phyloP scores from a whole-genome alignment of 371 early-diverging fungal species.

The Capillidium rhysosporum region DNA sequence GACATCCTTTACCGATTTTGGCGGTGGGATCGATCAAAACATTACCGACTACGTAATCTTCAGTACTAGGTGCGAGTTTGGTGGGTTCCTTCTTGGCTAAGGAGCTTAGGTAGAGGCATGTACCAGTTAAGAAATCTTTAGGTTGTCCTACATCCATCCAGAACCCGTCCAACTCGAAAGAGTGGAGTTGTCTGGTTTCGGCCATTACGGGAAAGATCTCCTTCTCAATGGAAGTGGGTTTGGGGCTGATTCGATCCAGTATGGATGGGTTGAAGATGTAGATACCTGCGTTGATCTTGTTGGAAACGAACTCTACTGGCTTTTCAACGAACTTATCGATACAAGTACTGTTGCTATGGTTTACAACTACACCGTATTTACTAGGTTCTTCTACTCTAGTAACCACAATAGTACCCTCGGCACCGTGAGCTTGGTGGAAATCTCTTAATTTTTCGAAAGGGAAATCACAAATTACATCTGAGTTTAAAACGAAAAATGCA shows the following conservation, averaged over 20 bases:
- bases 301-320: constrained; percentile 81
- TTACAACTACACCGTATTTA: constrained; percentile 94
- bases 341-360: constrained; percentile 29
- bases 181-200: constrained; percentile 58
- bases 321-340: constrained; percentile 98
- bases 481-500: constrained; percentile 98
- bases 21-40: constrained; percentile 82
- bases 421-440: constrained; percentile 72
- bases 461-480: constrained; percentile 97
- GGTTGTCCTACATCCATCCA: constrained; percentile 99
- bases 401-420: constrained; percentile 85
- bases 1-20: constrained; percentile 79
- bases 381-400: constrained; percentile 97
- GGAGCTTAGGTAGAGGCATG: constrained; percentile 76
- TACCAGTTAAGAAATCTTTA: constrained; percentile 93
- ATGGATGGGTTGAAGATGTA: constrained; percentile 91
- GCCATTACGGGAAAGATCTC: constrained; percentile 96
- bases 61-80: constrained; percentile 21
- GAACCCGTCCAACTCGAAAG: constrained; percentile 89
- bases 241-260: constrained; percentile 78
- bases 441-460: constrained; percentile 77
- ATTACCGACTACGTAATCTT: constrained; percentile 51
- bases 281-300: constrained; percentile 98
- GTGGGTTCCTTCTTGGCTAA: constrained; percentile 50
- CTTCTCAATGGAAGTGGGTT: constrained; percentile 94